Evolutionary conservation across 2,329 filamentous ascomycete species (phyloP).

Genomic region (Hypoxylon rubiginosum): DNA sequence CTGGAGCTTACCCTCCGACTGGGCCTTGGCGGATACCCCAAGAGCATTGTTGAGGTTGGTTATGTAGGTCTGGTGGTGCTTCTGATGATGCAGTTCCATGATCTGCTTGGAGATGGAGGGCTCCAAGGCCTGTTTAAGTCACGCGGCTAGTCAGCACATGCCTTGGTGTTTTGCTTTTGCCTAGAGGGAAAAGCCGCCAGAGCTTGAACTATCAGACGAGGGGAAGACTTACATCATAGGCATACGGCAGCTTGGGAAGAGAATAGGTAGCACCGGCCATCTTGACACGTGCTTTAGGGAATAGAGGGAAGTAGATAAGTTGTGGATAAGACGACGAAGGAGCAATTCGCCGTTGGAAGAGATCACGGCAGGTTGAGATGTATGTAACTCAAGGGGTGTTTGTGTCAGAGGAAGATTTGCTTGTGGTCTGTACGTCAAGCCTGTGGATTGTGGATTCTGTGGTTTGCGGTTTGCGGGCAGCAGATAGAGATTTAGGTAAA

Average conservation of each 20-base stretch:
- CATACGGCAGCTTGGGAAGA: constrained; percentile 76
- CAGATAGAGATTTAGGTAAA: background rate
- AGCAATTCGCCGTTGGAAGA: background rate
- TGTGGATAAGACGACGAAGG: background rate
- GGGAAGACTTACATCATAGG: constrained; percentile 72
- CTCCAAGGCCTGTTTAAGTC: constrained; percentile 70
- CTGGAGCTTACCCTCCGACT: constrained; percentile 65
- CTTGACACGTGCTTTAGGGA: constrained; percentile 17
- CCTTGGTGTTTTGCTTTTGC: constrained; percentile 6
- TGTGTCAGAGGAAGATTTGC: background rate
- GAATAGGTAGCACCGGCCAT: constrained; percentile 65
- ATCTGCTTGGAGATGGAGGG: constrained; percentile 82
- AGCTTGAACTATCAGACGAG: background rate
- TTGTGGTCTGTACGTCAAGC: background rate
- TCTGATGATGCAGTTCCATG: constrained; percentile 84
- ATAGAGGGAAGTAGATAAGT: background rate
- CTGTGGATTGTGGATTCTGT: no score
- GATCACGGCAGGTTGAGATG: background rate
- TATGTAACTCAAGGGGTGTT: background rate
- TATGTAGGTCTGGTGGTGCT: constrained; percentile 85
- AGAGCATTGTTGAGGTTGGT: constrained; percentile 80
- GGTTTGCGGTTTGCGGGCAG: background rate
- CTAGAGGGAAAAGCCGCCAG: background rate
- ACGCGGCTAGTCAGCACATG: constrained; percentile 18
- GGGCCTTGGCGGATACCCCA: constrained; percentile 69